Evolutionary conservation across 768 basidiomycete species (phyloP).

Genomic region (Tulasnella sp.): DNA sequence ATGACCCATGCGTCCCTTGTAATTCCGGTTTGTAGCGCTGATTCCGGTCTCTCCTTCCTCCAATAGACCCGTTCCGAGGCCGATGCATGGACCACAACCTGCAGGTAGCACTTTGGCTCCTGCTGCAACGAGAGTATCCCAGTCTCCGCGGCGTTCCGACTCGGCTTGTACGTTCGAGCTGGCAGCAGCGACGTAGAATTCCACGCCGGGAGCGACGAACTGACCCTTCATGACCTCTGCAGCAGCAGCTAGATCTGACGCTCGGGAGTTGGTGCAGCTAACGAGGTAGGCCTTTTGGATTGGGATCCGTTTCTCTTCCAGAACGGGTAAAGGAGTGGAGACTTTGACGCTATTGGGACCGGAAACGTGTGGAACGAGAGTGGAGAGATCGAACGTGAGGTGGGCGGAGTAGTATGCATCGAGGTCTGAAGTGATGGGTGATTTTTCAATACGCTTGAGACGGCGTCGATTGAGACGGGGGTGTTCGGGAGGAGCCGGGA

Average conservation of each 20-base stretch:
- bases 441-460: slow-evolving; percentile 53
- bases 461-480: slow-evolving; percentile 75
- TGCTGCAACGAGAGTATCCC: slow-evolving; percentile 75
- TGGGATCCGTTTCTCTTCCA: slow-evolving; percentile 61
- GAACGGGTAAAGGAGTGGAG: slow-evolving; percentile 83
- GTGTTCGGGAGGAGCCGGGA: slow-evolving; percentile 69
- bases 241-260: slow-evolving; percentile 87
- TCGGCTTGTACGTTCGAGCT: slow-evolving; percentile 87
- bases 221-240: slow-evolving; percentile 80
- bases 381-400: slow-evolving; percentile 84
- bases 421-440: slow-evolving; percentile 54
- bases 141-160: slow-evolving; percentile 76
- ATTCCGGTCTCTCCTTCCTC: slow-evolving; percentile 95
- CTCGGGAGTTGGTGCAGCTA: slow-evolving; percentile 94
- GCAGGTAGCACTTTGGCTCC: slow-evolving; percentile 91
- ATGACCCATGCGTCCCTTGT: slow-evolving; percentile 97
- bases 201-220: slow-evolving; percentile 72
- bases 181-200: slow-evolving; percentile 97
- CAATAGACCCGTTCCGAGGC: slow-evolving; percentile 83
- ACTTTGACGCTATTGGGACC: slow-evolving; percentile 98
- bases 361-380: slow-evolving; percentile 90
- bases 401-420: slow-evolving; percentile 78
- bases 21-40: slow-evolving; percentile 97
- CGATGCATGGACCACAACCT: slow-evolving; percentile 97
- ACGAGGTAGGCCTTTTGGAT: slow-evolving; percentile 99